phyloP scores from a whole-genome alignment of 1,284 basidiomycete genomes.

The Trichosporon coremiiforme region DNA sequence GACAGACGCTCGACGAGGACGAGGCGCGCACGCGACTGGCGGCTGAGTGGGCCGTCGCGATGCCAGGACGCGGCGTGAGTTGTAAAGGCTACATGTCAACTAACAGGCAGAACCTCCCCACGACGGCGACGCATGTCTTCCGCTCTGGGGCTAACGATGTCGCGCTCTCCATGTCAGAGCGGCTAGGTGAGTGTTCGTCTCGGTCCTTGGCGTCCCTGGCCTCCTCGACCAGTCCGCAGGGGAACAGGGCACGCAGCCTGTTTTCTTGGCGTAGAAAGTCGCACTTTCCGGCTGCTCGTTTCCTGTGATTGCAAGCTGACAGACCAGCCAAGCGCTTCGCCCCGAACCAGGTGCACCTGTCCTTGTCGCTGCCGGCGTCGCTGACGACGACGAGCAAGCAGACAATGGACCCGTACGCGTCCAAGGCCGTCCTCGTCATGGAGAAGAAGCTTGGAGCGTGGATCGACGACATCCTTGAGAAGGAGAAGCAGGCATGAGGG shows the following conservation, averaged over 20 bases:
- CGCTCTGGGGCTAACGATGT: slow-evolving; percentile 67
- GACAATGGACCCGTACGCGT: slow-evolving; percentile 45
- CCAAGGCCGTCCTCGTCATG: slow-evolving; percentile 47
- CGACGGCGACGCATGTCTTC: slow-evolving; percentile 68
- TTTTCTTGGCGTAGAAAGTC: too few relatives aligned
- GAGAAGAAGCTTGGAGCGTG: slow-evolving; percentile 51
- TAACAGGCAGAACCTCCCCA: slow-evolving; percentile 53
- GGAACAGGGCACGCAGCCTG: too few relatives aligned
- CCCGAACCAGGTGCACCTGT: slow-evolving; percentile 50
- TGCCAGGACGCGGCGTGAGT: slow-evolving; percentile 64
- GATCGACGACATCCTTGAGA: slow-evolving; percentile 39
- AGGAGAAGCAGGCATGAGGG: background rate
- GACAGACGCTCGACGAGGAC: slow-evolving; percentile 50
- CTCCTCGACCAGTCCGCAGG: too few relatives aligned
- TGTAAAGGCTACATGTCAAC: background rate
- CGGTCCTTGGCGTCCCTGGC: too few relatives aligned
- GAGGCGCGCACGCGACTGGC: slow-evolving; percentile 63
- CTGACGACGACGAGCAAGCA: slow-evolving; percentile 42
- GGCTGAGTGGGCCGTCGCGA: slow-evolving; percentile 80
- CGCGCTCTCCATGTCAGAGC: slow-evolving; percentile 71
- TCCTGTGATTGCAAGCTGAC: background rate
- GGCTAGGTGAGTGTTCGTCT: slow-evolving; percentile 65
- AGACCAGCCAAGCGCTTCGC: slow-evolving; percentile 47
- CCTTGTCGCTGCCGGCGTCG: slow-evolving; percentile 43
- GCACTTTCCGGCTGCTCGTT: too few relatives aligned